Base-by-base conservation (phyloP, 768 basidiomycete species). In the Suillus discolor region DNA sequence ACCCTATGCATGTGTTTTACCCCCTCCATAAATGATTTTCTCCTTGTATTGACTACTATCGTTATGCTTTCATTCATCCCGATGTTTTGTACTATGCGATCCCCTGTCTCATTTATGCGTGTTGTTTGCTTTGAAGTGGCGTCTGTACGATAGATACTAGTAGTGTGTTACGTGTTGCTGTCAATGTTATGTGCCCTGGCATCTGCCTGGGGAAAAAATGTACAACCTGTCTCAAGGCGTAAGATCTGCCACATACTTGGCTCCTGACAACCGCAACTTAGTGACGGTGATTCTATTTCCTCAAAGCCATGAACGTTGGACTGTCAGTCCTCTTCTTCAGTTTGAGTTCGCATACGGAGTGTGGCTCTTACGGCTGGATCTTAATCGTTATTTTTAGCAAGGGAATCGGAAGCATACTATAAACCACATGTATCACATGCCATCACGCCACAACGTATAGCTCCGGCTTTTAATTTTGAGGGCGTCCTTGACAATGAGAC, bases 401-500 rank as follows among this genome's bases (percentile, higher is more conserved):
- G 7, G 28, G 53, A 53, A 16, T 53, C 15, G 25, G 25, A 54
- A 31, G 18, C 9, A 54, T 36, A 55, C 34, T 36, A 55, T 55
- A 36, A 36, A n/a, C 34, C 54, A 36, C 54, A 55, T 55, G 54
- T 55, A 55, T 36, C 54, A 55, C 54, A 55, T 55, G 54, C 54
- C 20, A 20, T 34, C 34, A 54, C 34, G 53, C 25, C 15, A 54
- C 53, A 54, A 54, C 28, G 20, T 54, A 54, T 31, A 13, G 31
- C 20, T n/a, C 54, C 54, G 54, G 54, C 36, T 55, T 55, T 55
- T 55, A 55, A 55, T 55, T 36, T 34, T 55, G 20, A n/a, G 2
- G 20, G 54, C 12, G 12, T 36, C 31, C 53, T 54, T 31, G 53
- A 28, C 53, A 28, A 54, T 54, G 28, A 53, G 28, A 54, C 16